These are phyloP conservation scores for Populus alba DNA, from an alignment of 345 rosid genomes.

Conservation along the genomic window DNA sequence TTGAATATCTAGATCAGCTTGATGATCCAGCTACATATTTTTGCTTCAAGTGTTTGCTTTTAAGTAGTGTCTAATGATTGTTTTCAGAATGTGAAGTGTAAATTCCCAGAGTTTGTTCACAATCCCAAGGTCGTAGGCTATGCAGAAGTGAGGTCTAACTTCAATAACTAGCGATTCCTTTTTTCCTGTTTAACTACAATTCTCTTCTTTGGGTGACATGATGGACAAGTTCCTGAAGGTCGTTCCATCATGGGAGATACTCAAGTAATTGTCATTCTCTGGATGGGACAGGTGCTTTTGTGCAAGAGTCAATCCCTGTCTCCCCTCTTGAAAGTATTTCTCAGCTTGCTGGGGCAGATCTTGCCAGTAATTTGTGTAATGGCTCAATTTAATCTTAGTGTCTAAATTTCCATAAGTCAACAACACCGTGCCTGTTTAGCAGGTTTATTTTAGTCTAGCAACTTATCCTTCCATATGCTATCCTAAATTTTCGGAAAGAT, in stretches of 20 bases:
- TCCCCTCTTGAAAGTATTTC: neutral
- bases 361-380: neutral
- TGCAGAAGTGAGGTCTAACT: neutral
- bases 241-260: neutral
- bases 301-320: neutral
- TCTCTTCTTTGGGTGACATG: neutral
- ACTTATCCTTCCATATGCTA: neutral
- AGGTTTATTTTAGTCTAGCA: neutral
- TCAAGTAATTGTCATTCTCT: neutral
- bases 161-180: neutral
- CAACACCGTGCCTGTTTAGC: neutral
- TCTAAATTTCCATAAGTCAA: neutral
- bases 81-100: neutral
- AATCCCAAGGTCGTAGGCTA: neutral
- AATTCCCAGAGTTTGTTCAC: neutral
- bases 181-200: neutral
- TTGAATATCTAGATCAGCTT: constrained; percentile 8
- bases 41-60: neutral
- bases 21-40: constrained; percentile 1
- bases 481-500: neutral
- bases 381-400: neutral
- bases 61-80: neutral
- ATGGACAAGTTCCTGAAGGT: neutral
- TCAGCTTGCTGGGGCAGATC: neutral
- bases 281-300: neutral